Evolutionary conservation across 208 protist genomes (phyloP), one percentile per base, ranked within the genome.

Genomic region (Tritrichomonas foetus): DNA sequence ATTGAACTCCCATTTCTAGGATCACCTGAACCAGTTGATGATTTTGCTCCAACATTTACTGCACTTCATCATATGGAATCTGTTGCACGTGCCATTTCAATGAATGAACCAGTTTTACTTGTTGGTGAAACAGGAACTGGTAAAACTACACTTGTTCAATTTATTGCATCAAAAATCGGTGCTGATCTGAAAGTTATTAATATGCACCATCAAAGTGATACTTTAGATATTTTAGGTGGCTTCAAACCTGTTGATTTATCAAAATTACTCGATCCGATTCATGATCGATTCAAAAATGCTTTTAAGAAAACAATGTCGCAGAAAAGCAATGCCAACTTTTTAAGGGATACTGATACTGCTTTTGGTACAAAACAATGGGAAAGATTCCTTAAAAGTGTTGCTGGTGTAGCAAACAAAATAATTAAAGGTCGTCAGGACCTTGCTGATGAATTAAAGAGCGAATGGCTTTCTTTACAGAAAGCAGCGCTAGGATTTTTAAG

Each of bases 201-300:
- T 95, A 96, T 99, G 93, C 99, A 98, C 94, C 98, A 99, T 96
- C 99, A 99, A 96, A 99, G 97, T 8, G 99, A 99, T 94, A 97
- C 97, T 75, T 96, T 97, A 39, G 99, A 99, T 94, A 97, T 99
- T 66, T 97, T 99, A 94, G 99, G 99, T 66, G 99, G 99, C 13
- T 99, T 98, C 96, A 98, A 98, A 95, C 99, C 99, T 33, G 96
- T 99, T 22, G 98, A 99, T 93, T 95, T 99, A 0, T 95, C 96
- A 64, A 89, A 53, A 57, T 33, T 89, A n/a, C 33, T 89, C 14
- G 9, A 44, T 39, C 69, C 89, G 22, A 14, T 96, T 3, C 94
- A 93, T 80, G 95, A 96, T 20, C 93, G 94, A 33, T 99, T 99
- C 95, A 96, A 96, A 39, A 95, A 95, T 5, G 93, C 99, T 14